Evolutionary conservation across 176 grass and related monocot genomes (phyloP).

Genomic region (Eleusine indica): DNA sequence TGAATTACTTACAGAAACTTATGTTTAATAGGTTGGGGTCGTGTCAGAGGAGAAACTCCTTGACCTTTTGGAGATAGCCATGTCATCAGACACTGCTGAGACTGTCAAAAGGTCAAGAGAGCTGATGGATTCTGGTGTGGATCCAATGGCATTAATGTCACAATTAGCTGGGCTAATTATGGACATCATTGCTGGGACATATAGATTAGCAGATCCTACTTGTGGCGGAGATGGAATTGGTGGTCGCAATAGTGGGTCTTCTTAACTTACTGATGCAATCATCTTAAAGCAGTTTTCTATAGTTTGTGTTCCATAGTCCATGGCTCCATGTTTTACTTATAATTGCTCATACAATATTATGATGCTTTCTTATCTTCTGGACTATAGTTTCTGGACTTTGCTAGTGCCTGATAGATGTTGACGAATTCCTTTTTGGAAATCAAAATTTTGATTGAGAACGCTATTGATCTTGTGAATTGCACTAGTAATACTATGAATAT

Average conservation of each 20-base stretch:
- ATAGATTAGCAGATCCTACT: conserved; percentile 70
- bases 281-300: conserved; percentile 5
- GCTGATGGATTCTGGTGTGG: conserved; percentile 94
- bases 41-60: conserved; percentile 97
- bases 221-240: conserved; percentile 64
- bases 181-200: conserved; percentile 99
- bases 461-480: neutral
- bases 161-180: conserved; percentile 98
- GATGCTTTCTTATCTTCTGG: conserved; percentile 15
- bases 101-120: conserved; percentile 95
- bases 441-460: neutral
- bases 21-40: conserved; percentile 78
- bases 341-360: conserved; percentile 14
- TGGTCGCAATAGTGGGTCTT: conserved; percentile 84
- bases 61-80: conserved; percentile 92
- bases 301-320: neutral
- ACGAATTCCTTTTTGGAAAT: neutral
- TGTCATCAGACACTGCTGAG: conserved; percentile 96
- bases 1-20: conserved; percentile 32
- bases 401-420: conserved; percentile 22
- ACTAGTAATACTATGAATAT: neutral
- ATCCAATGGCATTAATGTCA: conserved; percentile 98
- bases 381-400: conserved; percentile 19
- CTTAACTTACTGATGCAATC: conserved; percentile 21
- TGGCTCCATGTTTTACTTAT: conserved; percentile 34